Conservation (phyloP, 352 stramenopile genomes). For the Globisporangium nodosum region DNA sequence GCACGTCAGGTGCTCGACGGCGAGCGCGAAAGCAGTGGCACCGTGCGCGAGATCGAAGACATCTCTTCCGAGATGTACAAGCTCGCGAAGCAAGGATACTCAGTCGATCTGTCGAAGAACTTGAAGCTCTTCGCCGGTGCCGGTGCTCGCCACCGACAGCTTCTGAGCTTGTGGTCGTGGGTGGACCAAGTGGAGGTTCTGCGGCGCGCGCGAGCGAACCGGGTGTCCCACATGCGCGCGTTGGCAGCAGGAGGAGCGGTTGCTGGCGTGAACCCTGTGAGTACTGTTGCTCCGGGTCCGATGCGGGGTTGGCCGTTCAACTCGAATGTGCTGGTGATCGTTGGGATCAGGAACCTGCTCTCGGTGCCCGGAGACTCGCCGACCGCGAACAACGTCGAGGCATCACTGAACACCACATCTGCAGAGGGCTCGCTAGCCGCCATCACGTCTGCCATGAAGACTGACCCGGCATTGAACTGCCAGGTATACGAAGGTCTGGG, state of each 20-base stretch:
- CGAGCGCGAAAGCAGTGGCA: slow-evolving; percentile 3
- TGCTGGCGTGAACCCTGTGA: slow-evolving; percentile 17
- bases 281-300: slow-evolving; percentile 23
- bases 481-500: slow-evolving; percentile 71
- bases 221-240: slow-evolving; percentile 35
- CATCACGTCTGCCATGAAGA: slow-evolving; percentile 51
- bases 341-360: slow-evolving; percentile 67
- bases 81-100: slow-evolving; percentile 73
- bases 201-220: slow-evolving; percentile 51
- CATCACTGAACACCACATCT: slow-evolving; percentile 4
- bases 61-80: slow-evolving; percentile 76
- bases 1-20: slow-evolving; percentile 31
- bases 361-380: slow-evolving; percentile 17
- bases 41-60: slow-evolving; percentile 24
- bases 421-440: slow-evolving; percentile 17
- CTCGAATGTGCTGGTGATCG: slow-evolving; percentile 46
- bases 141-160: slow-evolving; percentile 34
- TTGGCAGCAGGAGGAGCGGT: slow-evolving; percentile 19
- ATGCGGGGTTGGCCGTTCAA: slow-evolving; percentile 73
- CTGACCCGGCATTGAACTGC: slow-evolving; percentile 61
- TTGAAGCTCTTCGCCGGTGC: slow-evolving; percentile 55
- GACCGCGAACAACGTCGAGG: slow-evolving; percentile 9
- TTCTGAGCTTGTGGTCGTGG: slow-evolving; percentile 76
- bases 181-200: slow-evolving; percentile 78
- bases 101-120: slow-evolving; percentile 69